Evolutionary conservation across 139 green algal species (phyloP), one percentile per base, ranked within the genome.

Genomic region (Micractinium sp.): DNA sequence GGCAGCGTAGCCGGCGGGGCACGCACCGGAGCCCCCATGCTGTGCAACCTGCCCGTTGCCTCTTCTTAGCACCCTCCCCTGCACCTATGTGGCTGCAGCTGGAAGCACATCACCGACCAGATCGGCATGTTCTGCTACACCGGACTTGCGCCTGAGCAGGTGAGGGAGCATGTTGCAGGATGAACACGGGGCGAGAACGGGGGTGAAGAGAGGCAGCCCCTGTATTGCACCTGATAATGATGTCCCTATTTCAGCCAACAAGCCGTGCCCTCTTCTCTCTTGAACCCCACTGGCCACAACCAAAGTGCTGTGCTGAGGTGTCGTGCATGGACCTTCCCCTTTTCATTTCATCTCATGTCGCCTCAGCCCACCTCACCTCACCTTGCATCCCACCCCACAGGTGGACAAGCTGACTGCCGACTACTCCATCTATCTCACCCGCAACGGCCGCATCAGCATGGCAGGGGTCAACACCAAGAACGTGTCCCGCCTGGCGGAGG

Each of bases 361-460:
- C n/a, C n/a, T n/a, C n/a, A n/a, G n/a, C n/a, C n/a, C n/a, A 5
- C 47, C 47, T 56, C 9, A 56, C 47, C 47, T 56, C 47, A 5
- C 47, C 9, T 56, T 56, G 47, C 47, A 56, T 56, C 7, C 47
- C 47, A 56, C 47, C 47, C 19, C 69, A 9, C 93, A 95, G 95
- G 96, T 98, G 16, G 97, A 99, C 85, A 80, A 85, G 33, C 93
- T 99, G 53, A 95, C 96, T 0, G 61, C 81, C 0, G 90, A 98
- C 61, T 89, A 95, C 92, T 90, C 69, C 91, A 98, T 99, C 89
- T 99, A 98, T 94, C 96, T 99, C 66, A 98, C 97, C 0, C 91
- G 96, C 67, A 98, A 99, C 89, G 97, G 97, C 19, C 95, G 97
- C 90, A 99, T 99, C 92, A 69, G 86, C 90, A 99, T 99, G 95